A percentile compares a stretch with the other conserved stretches of the same genome.
Conservation (phyloP, 2,329 filamentous ascomycete species). For the Hymenoscyphus linearis region DNA sequence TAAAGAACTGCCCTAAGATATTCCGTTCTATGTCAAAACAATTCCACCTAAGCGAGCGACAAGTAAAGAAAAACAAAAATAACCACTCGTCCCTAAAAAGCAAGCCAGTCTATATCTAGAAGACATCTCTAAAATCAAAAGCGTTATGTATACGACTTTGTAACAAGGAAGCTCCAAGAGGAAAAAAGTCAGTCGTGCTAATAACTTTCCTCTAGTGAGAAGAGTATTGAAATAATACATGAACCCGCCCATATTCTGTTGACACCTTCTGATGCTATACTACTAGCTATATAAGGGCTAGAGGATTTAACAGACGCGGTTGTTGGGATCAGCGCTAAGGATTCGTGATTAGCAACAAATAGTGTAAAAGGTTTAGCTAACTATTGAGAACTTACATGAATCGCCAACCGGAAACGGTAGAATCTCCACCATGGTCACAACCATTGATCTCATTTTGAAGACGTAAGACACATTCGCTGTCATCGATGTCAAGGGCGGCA, state of each 20-base stretch:
- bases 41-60: neutral
- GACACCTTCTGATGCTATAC: neutral
- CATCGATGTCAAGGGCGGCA: neutral
- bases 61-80: neutral
- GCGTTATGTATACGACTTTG: neutral
- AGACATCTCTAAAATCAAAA: neutral
- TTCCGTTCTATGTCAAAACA: neutral
- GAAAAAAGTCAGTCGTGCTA: neutral
- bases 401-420: neutral
- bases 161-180: neutral
- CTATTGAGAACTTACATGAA: neutral
- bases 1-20: neutral
- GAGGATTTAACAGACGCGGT: neutral
- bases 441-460: neutral
- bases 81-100: neutral
- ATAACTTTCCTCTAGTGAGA: neutral
- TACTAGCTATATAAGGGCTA: neutral
- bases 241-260: neutral
- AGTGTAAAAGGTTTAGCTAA: neutral
- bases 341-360: neutral
- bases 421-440: neutral
- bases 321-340: neutral
- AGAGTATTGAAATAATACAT: neutral
- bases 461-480: neutral
- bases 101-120: neutral